Evolutionary conservation across 352 stramenopile genomes (phyloP).

Genomic region (Phytophthora rubi): DNA sequence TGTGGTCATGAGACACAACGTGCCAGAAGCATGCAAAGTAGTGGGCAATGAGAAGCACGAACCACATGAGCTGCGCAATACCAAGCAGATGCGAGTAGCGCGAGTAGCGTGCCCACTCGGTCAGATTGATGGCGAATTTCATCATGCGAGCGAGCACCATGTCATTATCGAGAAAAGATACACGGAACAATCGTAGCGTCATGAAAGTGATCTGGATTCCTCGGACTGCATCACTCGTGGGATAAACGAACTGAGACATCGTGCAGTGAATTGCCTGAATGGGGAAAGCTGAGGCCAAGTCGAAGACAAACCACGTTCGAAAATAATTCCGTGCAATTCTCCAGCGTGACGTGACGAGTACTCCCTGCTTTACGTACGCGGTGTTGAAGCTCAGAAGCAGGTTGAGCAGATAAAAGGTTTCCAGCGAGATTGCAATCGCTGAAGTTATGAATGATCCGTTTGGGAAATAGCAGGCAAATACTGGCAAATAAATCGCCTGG

Average conservation of each 20-base stretch:
- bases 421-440: constrained; percentile 2
- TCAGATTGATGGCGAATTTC: constrained; percentile 31
- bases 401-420: constrained; percentile 9
- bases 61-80: constrained; percentile 40
- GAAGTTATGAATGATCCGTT: not conserved
- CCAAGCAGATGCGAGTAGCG: constrained; percentile 40
- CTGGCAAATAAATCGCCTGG: constrained; percentile 19
- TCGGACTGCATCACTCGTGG: not conserved
- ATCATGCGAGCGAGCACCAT: constrained; percentile 13
- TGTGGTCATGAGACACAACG: constrained; percentile 12
- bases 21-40: constrained; percentile 59
- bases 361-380: constrained; percentile 11
- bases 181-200: constrained; percentile 17
- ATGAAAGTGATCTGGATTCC: constrained; percentile 20
- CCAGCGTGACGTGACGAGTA: constrained; percentile 18
- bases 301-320: constrained; percentile 14
- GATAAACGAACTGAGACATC: not conserved
- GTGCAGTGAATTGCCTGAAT: not conserved
- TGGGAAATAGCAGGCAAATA: constrained; percentile 10
- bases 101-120: constrained; percentile 37
- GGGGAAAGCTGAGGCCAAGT: constrained; percentile 20
- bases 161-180: constrained; percentile 17
- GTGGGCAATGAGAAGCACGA: constrained; percentile 50
- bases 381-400: constrained; percentile 33
- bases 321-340: constrained; percentile 22